A percentile compares a stretch with the other conserved stretches of the same genome.
These are phyloP conservation scores for Trichosporon sp. DNA, from an alignment of 1,284 basidiomycete genomes.

Conservation along the genomic window DNA sequence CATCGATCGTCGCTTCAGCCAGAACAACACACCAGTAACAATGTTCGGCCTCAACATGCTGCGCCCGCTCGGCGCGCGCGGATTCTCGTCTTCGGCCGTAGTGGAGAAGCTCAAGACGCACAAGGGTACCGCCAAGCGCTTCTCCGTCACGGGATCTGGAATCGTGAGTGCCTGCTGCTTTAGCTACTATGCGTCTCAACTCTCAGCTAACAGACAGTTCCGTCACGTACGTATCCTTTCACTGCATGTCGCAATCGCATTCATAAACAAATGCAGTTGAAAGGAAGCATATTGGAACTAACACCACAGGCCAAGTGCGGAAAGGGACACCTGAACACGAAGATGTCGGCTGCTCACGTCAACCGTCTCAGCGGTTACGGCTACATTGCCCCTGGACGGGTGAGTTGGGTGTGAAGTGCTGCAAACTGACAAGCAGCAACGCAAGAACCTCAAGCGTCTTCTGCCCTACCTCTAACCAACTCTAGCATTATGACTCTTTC, in stretches of 20 bases:
- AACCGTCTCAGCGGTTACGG: conserved; percentile 19
- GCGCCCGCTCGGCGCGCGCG: not conserved
- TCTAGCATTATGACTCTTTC: not conserved
- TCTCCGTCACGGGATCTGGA: conserved; percentile 28
- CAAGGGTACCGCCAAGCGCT: conserved; percentile 32
- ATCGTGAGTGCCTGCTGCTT: conserved; percentile 22
- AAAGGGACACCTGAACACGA: conserved; percentile 33
- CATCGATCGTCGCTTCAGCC: not conserved
- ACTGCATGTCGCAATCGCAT: no score
- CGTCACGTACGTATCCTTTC: conserved; percentile 21
- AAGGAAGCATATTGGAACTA: not conserved
- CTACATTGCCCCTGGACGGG: not conserved
- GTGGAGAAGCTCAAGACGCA: conserved; percentile 31
- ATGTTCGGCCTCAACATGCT: conserved; percentile 3
- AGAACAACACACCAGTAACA: not conserved
- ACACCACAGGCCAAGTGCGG: conserved; percentile 26
- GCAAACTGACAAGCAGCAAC: not conserved
- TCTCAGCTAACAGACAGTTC: conserved; percentile 21
- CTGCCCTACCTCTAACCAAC: not conserved
- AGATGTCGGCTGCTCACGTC: conserved; percentile 25
- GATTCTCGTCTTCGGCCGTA: conserved; percentile 7
- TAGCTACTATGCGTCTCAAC: not conserved
- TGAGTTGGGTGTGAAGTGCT: not conserved
- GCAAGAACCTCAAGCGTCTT: not conserved
- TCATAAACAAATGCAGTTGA: not conserved